Evolutionary conservation across 2,329 filamentous ascomycete genomes (phyloP).

Genomic region (Celoporthe dispersa): DNA sequence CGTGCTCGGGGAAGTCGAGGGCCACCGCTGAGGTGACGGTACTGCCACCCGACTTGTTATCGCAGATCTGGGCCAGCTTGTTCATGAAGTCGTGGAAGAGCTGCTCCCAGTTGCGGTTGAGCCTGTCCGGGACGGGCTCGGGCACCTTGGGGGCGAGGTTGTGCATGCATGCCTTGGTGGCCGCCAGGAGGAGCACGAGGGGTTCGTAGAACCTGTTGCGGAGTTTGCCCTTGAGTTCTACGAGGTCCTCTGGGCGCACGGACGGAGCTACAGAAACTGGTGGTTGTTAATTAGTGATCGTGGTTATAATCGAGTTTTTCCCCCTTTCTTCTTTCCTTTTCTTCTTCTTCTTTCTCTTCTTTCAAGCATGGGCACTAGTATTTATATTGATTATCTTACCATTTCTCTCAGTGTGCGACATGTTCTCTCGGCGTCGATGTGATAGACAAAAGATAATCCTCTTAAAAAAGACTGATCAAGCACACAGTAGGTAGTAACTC

Average conservation of each 20-base stretch:
- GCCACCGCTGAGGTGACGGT: slow-evolving; percentile 36
- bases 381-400: not conserved
- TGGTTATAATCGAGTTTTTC: not conserved
- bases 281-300: slow-evolving; percentile 21
- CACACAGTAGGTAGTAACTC: not conserved
- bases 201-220: slow-evolving; percentile 28
- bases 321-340: too few relatives aligned
- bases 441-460: not conserved
- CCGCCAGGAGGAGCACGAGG: slow-evolving; percentile 20
- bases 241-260: not conserved
- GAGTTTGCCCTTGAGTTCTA: slow-evolving; percentile 2
- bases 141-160: slow-evolving; percentile 11
- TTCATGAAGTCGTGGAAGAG: slow-evolving; percentile 36
- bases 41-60: slow-evolving; percentile 32
- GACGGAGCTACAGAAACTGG: not conserved
- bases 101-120: slow-evolving; percentile 16
- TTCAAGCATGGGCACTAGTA: not conserved
- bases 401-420: not conserved
- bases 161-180: slow-evolving; percentile 16
- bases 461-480: not conserved
- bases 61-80: slow-evolving; percentile 38
- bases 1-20: slow-evolving; percentile 32
- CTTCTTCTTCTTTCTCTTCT: not conserved
- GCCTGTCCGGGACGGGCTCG: slow-evolving; percentile 22
- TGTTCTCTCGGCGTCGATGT: not conserved